Conservation (phyloP, 352 stramenopile genomes). For the Pythium sukuiense region DNA sequence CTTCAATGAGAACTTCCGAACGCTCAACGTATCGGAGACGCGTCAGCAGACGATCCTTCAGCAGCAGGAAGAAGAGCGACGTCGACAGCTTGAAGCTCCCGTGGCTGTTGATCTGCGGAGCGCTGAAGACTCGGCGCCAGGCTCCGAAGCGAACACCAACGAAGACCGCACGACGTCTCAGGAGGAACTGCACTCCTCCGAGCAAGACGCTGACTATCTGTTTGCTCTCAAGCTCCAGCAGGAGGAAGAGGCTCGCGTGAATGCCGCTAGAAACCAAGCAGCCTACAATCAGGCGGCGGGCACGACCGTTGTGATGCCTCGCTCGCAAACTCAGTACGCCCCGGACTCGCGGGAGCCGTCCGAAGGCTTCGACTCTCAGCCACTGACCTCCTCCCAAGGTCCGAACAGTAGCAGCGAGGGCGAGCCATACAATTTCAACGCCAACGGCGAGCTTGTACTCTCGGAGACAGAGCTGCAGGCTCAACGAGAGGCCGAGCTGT, state of each 20-base stretch:
- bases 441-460: conserved; percentile 58
- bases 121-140: conserved; percentile 6
- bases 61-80: conserved; percentile 47
- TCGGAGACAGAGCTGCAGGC: conserved; percentile 66
- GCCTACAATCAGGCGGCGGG: neutral
- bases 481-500: conserved; percentile 50
- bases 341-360: conserved; percentile 12
- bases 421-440: conserved; percentile 44
- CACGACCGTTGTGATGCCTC: conserved; percentile 3
- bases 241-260: conserved; percentile 61
- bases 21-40: conserved; percentile 62
- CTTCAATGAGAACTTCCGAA: conserved; percentile 62
- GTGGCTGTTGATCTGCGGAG: neutral
- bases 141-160: conserved; percentile 18
- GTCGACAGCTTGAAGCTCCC: conserved; percentile 27
- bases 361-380: conserved; percentile 21
- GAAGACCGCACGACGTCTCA: conserved; percentile 26
- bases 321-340: conserved; percentile 7
- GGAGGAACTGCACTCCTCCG: conserved; percentile 13
- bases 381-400: conserved; percentile 19
- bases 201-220: conserved; percentile 64
- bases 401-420: conserved; percentile 32
- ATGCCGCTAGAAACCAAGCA: neutral
- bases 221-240: conserved; percentile 73
- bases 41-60: conserved; percentile 70